Conservation (phyloP, 164 flowering plant species). For the Magnolia kwangsiensis region DNA sequence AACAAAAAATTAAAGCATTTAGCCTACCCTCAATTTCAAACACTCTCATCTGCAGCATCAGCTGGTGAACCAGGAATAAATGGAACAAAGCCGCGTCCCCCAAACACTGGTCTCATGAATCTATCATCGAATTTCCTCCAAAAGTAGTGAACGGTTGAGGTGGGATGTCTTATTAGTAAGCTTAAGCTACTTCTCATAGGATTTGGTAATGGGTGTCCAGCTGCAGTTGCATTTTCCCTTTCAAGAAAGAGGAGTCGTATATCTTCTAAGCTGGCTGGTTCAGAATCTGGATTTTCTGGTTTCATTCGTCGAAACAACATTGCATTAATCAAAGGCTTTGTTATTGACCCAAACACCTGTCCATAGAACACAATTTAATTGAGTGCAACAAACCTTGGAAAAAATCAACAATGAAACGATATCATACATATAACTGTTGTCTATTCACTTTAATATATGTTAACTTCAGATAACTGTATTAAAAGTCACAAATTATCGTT, state of each 20-base stretch:
- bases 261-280: constrained; percentile 48
- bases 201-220: constrained; percentile 1
- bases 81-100: constrained; percentile 73
- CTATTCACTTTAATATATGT: no score
- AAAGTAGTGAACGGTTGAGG: constrained; percentile 62
- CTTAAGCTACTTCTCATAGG: constrained; percentile 39
- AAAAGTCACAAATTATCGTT: no score
- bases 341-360: constrained; percentile 70
- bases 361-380: neutral
- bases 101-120: constrained; percentile 79
- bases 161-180: constrained; percentile 49
- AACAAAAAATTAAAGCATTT: neutral
- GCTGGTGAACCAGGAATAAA: constrained; percentile 52
- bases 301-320: constrained; percentile 27
- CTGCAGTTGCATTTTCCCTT: constrained; percentile 26
- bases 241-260: constrained; percentile 44
- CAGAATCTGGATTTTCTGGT: constrained; percentile 31
- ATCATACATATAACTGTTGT: no score
- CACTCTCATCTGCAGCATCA: constrained; percentile 18
- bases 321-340: constrained; percentile 61
- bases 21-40: neutral
- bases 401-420: no score
- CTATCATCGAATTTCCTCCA: constrained; percentile 80
- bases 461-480: no score
- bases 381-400: no score